A percentile compares a stretch with the other conserved stretches of the same genome.
Evolutionary conservation across 2,329 filamentous ascomycete species (phyloP).

Genomic region (Xylaria sp.): DNA sequence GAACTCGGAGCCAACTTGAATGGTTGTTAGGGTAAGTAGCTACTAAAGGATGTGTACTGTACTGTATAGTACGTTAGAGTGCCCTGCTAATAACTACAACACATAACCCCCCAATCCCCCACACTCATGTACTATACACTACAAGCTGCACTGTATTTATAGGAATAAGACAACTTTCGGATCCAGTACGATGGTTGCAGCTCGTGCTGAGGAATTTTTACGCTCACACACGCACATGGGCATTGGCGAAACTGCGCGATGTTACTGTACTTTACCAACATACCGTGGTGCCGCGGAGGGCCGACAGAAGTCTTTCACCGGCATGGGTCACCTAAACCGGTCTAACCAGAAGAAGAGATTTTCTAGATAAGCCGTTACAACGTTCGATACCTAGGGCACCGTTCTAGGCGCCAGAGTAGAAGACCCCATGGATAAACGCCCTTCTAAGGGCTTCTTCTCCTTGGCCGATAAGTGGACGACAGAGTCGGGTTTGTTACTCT

Average conservation of each 20-base stretch:
- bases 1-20: too few species aligned
- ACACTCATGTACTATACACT: too few species aligned
- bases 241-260: constrained; percentile 19
- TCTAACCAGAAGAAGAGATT: constrained; percentile 30
- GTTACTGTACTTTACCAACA: constrained; percentile 6
- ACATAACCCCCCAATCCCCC: too few species aligned
- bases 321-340: constrained; percentile 20
- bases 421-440: too few species aligned
- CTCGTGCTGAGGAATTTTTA: neutral
- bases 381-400: too few species aligned
- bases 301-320: constrained; percentile 19
- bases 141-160: neutral
- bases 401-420: too few species aligned
- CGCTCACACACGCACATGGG: constrained; percentile 5
- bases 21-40: too few species aligned
- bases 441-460: neutral
- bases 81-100: too few species aligned
- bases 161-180: too few species aligned
- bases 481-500: neutral
- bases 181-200: too few species aligned
- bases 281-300: neutral
- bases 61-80: too few species aligned
- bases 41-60: too few species aligned
- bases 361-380: constrained; percentile 30
- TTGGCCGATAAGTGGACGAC: neutral